phyloP scores from a whole-genome alignment of 441 rosid genomes.

The Syzygium malaccense region DNA sequence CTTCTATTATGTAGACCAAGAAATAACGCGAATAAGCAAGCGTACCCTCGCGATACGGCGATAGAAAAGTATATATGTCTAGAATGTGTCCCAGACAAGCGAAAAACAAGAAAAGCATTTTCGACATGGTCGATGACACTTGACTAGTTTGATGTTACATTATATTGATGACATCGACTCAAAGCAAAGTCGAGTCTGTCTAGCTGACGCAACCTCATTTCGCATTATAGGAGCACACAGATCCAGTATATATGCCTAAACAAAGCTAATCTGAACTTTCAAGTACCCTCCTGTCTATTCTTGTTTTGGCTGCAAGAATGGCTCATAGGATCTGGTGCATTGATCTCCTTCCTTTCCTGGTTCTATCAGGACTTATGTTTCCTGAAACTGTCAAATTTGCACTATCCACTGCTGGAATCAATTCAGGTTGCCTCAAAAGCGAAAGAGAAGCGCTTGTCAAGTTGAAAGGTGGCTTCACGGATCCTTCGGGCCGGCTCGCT shows the following conservation, averaged over 20 bases:
- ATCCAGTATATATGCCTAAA: background rate
- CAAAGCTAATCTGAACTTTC: background rate
- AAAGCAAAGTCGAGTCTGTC: background rate
- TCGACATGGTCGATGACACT: background rate
- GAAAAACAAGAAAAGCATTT: background rate
- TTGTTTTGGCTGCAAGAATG: background rate
- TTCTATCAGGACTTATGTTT: background rate
- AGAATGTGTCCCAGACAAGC: background rate
- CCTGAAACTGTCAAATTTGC: background rate
- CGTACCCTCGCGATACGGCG: background rate
- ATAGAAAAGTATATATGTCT: background rate
- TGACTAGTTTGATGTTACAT: background rate
- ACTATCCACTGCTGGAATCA: background rate
- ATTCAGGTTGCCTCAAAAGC: background rate
- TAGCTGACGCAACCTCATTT: background rate
- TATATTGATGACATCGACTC: background rate
- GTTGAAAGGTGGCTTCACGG: background rate
- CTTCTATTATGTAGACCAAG: background rate
- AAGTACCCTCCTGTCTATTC: background rate
- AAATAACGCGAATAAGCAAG: background rate
- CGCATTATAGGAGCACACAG: background rate
- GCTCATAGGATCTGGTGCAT: background rate
- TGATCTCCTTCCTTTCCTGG: background rate
- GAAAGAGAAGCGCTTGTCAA: constrained; percentile 11
- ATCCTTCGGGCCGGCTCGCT: background rate